phyloP scores from a whole-genome alignment of 495 filamentous ascomycete species.

The Cryomyces minteri region DNA sequence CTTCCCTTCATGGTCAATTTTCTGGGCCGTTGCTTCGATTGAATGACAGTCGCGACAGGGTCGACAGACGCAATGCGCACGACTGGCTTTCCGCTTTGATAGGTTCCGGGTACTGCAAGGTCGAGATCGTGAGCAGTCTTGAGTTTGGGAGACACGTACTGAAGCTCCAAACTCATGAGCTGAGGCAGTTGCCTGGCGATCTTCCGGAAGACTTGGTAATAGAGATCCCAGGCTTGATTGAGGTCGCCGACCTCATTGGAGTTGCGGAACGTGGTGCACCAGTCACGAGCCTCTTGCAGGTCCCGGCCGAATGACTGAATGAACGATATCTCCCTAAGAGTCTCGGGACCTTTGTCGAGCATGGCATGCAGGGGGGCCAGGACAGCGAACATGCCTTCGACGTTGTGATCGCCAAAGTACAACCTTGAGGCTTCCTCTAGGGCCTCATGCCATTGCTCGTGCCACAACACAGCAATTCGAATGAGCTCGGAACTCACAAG shows the following conservation, averaged over 20 bases:
- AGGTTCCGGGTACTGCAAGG: conserved; percentile 86
- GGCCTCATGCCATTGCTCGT: conserved; percentile 98
- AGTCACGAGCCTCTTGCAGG: conserved; percentile 82
- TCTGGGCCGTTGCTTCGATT: conserved; percentile 87
- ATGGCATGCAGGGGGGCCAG: conserved; percentile 81
- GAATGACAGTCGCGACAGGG: conserved; percentile 73
- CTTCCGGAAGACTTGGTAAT: conserved; percentile 92
- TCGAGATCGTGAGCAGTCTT: conserved; percentile 68
- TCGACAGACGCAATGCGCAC: conserved; percentile 82
- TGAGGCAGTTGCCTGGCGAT: conserved; percentile 89
- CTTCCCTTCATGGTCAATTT: conserved; percentile 77
- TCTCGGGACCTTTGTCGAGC: conserved; percentile 80
- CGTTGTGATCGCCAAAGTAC: conserved; percentile 87
- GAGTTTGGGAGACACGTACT: conserved; percentile 88
- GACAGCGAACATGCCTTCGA: conserved; percentile 89
- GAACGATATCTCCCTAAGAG: conserved; percentile 87
- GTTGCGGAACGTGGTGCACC: conserved; percentile 76
- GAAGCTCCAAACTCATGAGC: conserved; percentile 77
- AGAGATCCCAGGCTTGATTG: conserved; percentile 96
- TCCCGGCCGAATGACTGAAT: conserved; percentile 95
- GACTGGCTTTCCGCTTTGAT: conserved; percentile 69
- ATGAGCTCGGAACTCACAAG: conserved; percentile 89
- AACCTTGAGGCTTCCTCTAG: conserved; percentile 89
- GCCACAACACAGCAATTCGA: conserved; percentile 90
- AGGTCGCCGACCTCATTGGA: conserved; percentile 82